Percentiles rank a stretch among this genome's conserved stretches.
These are phyloP conservation scores for Plasmopara muralis DNA, from an alignment of 352 stramenopile species.

Conservation along the genomic window DNA sequence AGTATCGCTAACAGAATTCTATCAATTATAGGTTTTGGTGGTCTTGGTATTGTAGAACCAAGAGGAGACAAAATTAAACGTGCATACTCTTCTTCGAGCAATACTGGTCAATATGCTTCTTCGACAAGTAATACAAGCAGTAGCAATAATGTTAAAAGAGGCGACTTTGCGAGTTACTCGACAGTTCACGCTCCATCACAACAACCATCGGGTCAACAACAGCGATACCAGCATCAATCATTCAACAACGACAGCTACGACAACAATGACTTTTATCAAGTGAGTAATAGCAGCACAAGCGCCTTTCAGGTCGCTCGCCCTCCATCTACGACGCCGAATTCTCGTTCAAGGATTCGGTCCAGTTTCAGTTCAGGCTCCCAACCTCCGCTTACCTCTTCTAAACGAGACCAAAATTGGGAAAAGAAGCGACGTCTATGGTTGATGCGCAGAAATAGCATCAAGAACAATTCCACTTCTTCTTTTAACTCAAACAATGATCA, in stretches of 20 bases:
- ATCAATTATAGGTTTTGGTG: constrained; percentile 22
- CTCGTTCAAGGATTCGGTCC: constrained; percentile 11
- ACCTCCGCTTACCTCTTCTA: constrained; percentile 65
- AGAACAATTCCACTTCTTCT: constrained; percentile 9
- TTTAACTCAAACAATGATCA: constrained; percentile 10
- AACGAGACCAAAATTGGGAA: constrained; percentile 78
- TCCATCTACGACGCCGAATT: constrained; percentile 16
- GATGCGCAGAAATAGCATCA: constrained; percentile 40
- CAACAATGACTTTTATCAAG: constrained; percentile 11
- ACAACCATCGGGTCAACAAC: constrained; percentile 6
- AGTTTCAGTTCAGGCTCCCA: constrained; percentile 36
- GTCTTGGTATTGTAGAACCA: constrained; percentile 46
- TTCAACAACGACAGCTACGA: constrained; percentile 9
- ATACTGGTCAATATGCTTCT: constrained; percentile 12
- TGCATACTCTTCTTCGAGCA: constrained; percentile 9
- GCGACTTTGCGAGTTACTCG: constrained; percentile 3
- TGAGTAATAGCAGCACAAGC: constrained; percentile 12
- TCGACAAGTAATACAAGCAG: constrained; percentile 6
- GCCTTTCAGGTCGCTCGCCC: constrained; percentile 9
- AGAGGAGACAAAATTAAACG: constrained; percentile 18
- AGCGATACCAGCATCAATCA: constrained; percentile 15
- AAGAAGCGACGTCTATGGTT: constrained; percentile 68
- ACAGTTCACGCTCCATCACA: constrained; percentile 9
- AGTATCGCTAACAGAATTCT: background rate
- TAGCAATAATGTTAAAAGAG: background rate